Percentiles rank a stretch among this genome's conserved stretches.
These are phyloP conservation scores for Cutaneotrichosporon curvatum DNA, from an alignment of 1,284 basidiomycete species.

Conservation along the genomic window DNA sequence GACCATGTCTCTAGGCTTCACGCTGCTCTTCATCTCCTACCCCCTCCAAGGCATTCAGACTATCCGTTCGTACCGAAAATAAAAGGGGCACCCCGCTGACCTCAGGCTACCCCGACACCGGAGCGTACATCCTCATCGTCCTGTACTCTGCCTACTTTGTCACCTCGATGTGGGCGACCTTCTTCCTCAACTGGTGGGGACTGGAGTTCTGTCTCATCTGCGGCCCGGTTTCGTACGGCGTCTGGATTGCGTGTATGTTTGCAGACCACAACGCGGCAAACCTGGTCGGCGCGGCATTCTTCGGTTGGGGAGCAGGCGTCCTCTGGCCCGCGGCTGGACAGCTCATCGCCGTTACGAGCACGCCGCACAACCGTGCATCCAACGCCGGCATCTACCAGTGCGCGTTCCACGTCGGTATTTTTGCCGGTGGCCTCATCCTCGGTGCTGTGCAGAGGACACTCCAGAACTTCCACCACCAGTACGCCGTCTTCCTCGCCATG, in stretches of 20 bases:
- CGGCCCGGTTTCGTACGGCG: slow-evolving; percentile 11
- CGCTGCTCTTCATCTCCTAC: slow-evolving; percentile 11
- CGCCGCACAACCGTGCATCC: slow-evolving; percentile 13
- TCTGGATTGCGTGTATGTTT: slow-evolving; percentile 17
- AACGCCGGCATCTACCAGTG: slow-evolving; percentile 19
- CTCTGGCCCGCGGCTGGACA: slow-evolving; percentile 15
- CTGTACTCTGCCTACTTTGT: slow-evolving; percentile 15
- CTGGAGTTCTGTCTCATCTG: slow-evolving; percentile 13
- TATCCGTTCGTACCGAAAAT: too few relatives aligned
- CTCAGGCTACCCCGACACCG: slow-evolving; percentile 8
- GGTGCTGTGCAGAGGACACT: slow-evolving; percentile 13
- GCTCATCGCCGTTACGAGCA: slow-evolving; percentile 12
- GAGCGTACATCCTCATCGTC: slow-evolving; percentile 16
- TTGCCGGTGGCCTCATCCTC: slow-evolving; percentile 12
- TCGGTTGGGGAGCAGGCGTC: slow-evolving; percentile 14
- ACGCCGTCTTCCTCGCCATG: slow-evolving; percentile 13
- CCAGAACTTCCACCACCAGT: slow-evolving; percentile 15
- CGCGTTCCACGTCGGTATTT: slow-evolving; percentile 15
- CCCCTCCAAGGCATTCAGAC: slow-evolving; percentile 17
- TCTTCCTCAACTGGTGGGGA: slow-evolving; percentile 16
- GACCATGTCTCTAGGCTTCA: slow-evolving; percentile 11
- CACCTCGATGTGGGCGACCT: slow-evolving; percentile 16
- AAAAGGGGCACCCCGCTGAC: too few relatives aligned
- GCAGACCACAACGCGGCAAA: slow-evolving; percentile 12
- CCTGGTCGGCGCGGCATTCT: slow-evolving; percentile 14